These are phyloP conservation scores for Irpex rosettiformis DNA, from an alignment of 1,284 basidiomycete genomes.

Conservation along the genomic window DNA sequence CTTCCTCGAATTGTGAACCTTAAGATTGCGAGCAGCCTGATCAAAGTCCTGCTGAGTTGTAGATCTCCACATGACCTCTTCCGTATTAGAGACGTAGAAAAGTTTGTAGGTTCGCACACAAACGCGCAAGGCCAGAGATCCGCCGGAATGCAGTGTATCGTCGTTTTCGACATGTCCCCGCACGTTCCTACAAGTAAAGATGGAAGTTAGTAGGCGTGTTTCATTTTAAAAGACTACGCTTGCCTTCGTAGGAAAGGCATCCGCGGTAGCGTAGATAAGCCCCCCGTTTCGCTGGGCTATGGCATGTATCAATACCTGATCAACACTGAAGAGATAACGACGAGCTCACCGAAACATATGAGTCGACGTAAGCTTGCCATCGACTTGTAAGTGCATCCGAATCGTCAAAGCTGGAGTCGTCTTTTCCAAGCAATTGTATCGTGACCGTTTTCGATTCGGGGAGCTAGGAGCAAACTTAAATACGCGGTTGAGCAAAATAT, in stretches of 20 bases:
- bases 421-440: conserved; percentile 86
- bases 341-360: conserved; percentile 72
- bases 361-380: conserved; percentile 90
- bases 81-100: conserved; percentile 76
- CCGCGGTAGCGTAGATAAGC: conserved; percentile 44
- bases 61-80: conserved; percentile 58
- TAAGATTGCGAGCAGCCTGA: conserved; percentile 20
- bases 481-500: neutral
- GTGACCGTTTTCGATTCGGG: conserved; percentile 70
- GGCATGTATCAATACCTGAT: neutral
- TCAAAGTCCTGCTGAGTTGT: conserved; percentile 33
- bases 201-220: neutral
- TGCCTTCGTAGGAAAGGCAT: conserved; percentile 77
- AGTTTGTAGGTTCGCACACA: conserved; percentile 83
- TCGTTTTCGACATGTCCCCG: conserved; percentile 3
- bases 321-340: neutral
- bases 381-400: conserved; percentile 77
- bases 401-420: conserved; percentile 86
- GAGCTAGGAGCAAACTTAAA: conserved; percentile 41
- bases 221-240: conserved; percentile 24
- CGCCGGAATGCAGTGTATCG: conserved; percentile 20
- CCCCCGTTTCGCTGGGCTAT: conserved; percentile 51
- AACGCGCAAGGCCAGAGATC: conserved; percentile 77
- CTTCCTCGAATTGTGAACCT: conserved; percentile 20
- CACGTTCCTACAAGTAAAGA: neutral